Conservation (phyloP, 179 eudicot species). For the Vitellaria paradoxa region DNA sequence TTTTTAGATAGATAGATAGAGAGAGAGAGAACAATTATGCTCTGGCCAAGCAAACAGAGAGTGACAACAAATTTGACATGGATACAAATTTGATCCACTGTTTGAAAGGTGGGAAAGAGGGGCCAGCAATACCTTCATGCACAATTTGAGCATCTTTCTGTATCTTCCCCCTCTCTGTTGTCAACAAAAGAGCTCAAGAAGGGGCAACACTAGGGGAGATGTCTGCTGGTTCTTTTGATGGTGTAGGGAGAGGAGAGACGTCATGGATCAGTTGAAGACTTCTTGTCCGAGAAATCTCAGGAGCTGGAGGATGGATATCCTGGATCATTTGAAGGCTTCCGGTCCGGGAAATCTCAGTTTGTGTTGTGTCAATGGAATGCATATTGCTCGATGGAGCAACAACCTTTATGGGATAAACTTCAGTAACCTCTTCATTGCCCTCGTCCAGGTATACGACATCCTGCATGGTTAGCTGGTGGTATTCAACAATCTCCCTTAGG, state of each 20-base stretch:
- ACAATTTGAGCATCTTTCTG: not conserved
- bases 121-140: not conserved
- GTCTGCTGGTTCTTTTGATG: not conserved
- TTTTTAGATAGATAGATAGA: not conserved
- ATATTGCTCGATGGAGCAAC: constrained; percentile 19
- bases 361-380: constrained; percentile 13
- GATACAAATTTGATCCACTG: constrained; percentile 17
- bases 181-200: constrained; percentile 20
- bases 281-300: no score
- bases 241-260: not conserved
- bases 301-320: not conserved
- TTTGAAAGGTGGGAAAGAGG: not conserved
- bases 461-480: constrained; percentile 94
- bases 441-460: constrained; percentile 84
- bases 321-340: constrained; percentile 9
- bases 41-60: not conserved
- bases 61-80: not conserved
- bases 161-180: constrained; percentile 18
- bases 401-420: constrained; percentile 56
- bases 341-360: constrained; percentile 11
- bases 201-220: constrained; percentile 3
- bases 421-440: constrained; percentile 66
- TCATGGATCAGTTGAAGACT: no score
- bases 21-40: not conserved
- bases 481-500: constrained; percentile 86